A percentile compares a stretch with the other conserved stretches of the same genome.
These are phyloP conservation scores for Wickerhamomyces bovis DNA, from an alignment of 805 yeast species.

Conservation along the genomic window DNA sequence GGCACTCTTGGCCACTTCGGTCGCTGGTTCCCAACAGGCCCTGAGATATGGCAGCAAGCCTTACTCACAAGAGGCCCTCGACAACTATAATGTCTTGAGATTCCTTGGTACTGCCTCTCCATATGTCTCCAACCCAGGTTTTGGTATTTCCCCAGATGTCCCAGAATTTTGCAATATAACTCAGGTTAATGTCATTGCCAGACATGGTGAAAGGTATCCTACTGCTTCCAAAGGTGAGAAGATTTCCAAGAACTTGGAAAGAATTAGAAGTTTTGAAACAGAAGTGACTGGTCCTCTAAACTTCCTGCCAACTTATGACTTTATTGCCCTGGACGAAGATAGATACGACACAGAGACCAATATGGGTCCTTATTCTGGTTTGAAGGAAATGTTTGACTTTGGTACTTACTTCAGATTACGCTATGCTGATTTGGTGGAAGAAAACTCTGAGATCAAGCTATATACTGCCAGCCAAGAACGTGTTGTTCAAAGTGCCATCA, in stretches of 20 bases:
- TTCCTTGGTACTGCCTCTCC: slow-evolving; percentile 52
- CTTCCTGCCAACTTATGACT: slow-evolving; percentile 36
- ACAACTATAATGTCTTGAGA: slow-evolving; percentile 41
- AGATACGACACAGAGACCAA: slow-evolving; percentile 46
- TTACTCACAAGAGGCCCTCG: slow-evolving; percentile 27
- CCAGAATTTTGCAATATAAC: slow-evolving; percentile 47
- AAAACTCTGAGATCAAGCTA: slow-evolving; percentile 35
- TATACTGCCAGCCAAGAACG: slow-evolving; percentile 52
- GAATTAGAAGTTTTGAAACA: slow-evolving; percentile 33
- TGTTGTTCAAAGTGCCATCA: slow-evolving; percentile 46
- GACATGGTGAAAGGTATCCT: slow-evolving; percentile 60
- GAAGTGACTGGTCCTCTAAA: slow-evolving; percentile 12
- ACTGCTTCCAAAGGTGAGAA: slow-evolving; percentile 18
- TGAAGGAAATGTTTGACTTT: slow-evolving; percentile 39
- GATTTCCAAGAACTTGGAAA: slow-evolving; percentile 8
- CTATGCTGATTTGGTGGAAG: slow-evolving; percentile 38
- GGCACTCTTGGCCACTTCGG: neutral
- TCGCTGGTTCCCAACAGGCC: neutral
- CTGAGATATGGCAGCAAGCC: slow-evolving; percentile 9
- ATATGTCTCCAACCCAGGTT: slow-evolving; percentile 42
- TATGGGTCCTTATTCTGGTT: slow-evolving; percentile 48
- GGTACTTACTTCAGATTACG: slow-evolving; percentile 44
- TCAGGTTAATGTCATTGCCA: slow-evolving; percentile 45
- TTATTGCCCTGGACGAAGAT: slow-evolving; percentile 33
- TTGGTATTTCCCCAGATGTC: slow-evolving; percentile 45